Evolutionary conservation across 352 stramenopile genomes (phyloP).

Genomic region (Pythium dissotocum): DNA sequence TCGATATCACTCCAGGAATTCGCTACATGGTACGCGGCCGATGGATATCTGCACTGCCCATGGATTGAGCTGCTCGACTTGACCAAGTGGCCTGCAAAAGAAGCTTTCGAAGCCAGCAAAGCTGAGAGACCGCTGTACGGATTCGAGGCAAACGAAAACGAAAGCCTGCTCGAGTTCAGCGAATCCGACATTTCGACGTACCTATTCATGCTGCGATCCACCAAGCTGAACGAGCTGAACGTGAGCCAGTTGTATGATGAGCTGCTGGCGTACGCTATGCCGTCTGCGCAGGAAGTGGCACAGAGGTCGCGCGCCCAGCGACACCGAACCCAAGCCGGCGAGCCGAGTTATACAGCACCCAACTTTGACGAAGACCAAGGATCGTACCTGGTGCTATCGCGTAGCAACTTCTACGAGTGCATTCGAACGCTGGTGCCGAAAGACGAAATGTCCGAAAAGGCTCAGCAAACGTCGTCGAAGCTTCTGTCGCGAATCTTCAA

Average conservation of each 20-base stretch:
- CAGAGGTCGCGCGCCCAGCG: constrained; percentile 66
- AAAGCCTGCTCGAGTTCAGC: constrained; percentile 81
- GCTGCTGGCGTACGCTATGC: constrained; percentile 68
- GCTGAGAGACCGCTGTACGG: constrained; percentile 82
- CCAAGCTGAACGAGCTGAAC: constrained; percentile 66
- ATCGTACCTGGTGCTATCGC: constrained; percentile 75
- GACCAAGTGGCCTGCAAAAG: constrained; percentile 92
- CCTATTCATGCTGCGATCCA: constrained; percentile 80
- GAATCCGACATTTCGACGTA: constrained; percentile 88
- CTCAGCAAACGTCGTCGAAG: constrained; percentile 85
- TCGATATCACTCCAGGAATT: constrained; percentile 94
- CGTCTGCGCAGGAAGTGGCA: constrained; percentile 63
- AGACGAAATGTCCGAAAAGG: constrained; percentile 77
- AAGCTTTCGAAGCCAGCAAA: constrained; percentile 87
- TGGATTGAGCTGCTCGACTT: constrained; percentile 97
- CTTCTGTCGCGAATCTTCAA: constrained; percentile 83
- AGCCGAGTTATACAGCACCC: neutral
- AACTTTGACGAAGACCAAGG: constrained; percentile 81
- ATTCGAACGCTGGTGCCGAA: constrained; percentile 82
- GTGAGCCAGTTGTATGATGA: constrained; percentile 84
- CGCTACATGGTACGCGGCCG: constrained; percentile 95
- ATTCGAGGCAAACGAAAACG: constrained; percentile 86
- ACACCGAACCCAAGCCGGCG: constrained; percentile 10
- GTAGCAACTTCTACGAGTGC: constrained; percentile 86
- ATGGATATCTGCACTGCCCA: constrained; percentile 93